phyloP scores from a whole-genome alignment of 768 basidiomycete species.

The Russula foetens region DNA sequence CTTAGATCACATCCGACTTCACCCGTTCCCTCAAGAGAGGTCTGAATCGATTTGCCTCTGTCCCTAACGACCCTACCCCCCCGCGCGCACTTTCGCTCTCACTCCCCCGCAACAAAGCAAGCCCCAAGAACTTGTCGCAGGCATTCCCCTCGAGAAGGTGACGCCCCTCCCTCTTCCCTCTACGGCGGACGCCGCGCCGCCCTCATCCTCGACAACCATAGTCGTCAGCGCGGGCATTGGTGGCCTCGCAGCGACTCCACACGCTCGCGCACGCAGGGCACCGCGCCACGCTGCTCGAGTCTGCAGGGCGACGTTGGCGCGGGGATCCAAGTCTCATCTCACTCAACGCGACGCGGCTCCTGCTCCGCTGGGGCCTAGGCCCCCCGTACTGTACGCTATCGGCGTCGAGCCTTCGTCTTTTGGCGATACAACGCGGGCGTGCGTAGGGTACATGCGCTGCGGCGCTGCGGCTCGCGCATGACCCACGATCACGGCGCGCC shows the following conservation, averaged over 20 bases:
- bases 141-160: conserved; percentile 16
- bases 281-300: conserved; percentile 32
- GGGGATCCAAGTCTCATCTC: conserved; percentile 37
- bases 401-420: conserved; percentile 34
- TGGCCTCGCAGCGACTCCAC: conserved; percentile 33
- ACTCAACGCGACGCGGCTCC: conserved; percentile 33
- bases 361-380: conserved; percentile 32
- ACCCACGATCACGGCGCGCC: conserved; percentile 29
- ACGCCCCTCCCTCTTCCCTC: too few species aligned
- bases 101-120: too few species aligned
- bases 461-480: conserved; percentile 29
- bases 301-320: conserved; percentile 36
- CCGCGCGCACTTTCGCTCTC: too few species aligned
- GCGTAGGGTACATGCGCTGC: conserved; percentile 33
- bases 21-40: too few species aligned
- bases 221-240: conserved; percentile 37
- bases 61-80: too few species aligned
- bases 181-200: conserved; percentile 28
- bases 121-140: too few species aligned
- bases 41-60: too few species aligned
- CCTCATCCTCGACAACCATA: conserved; percentile 30
- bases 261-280: conserved; percentile 34
- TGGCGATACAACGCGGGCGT: conserved; percentile 30
- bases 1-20: too few species aligned
- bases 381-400: conserved; percentile 24